phyloP scores from a whole-genome alignment of 2,329 filamentous ascomycete species.

The Aquanectria penicillioides region DNA sequence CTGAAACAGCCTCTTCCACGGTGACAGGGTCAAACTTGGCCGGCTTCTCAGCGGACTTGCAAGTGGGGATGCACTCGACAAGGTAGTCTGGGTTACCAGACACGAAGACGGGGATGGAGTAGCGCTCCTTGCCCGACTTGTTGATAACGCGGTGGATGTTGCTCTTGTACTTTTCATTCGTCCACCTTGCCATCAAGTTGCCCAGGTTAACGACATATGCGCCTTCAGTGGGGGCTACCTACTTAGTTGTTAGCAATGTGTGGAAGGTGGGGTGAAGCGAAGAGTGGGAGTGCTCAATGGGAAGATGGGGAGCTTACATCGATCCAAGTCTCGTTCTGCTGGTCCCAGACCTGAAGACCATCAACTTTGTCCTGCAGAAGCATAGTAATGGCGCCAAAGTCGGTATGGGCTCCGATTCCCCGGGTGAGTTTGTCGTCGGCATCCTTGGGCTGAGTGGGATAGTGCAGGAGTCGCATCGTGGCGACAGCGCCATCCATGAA shows the following conservation, averaged over 20 bases:
- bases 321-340: constrained; percentile 54
- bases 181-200: constrained; percentile 61
- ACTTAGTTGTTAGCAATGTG: constrained; percentile 1
- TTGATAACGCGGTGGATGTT: constrained; percentile 67
- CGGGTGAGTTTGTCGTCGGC: constrained; percentile 46
- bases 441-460: constrained; percentile 54
- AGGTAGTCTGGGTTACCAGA: constrained; percentile 61
- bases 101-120: constrained; percentile 67
- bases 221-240: constrained; percentile 54
- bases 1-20: constrained; percentile 46
- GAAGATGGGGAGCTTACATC: constrained; percentile 45
- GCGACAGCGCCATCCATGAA: constrained; percentile 56
- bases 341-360: constrained; percentile 62
- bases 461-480: constrained; percentile 59
- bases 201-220: constrained; percentile 64
- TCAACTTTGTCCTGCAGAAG: constrained; percentile 61
- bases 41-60: constrained; percentile 32
- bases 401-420: constrained; percentile 61
- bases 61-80: constrained; percentile 47
- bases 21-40: constrained; percentile 46
- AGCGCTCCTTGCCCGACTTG: constrained; percentile 58
- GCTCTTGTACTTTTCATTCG: constrained; percentile 61
- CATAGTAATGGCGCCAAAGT: constrained; percentile 66
- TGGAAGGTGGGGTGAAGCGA: background rate
- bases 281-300: too few species aligned